A percentile compares a stretch with the other conserved stretches of the same genome.
Evolutionary conservation across 495 filamentous ascomycete genomes (phyloP).

Genomic region (Chaetomium tenue): DNA sequence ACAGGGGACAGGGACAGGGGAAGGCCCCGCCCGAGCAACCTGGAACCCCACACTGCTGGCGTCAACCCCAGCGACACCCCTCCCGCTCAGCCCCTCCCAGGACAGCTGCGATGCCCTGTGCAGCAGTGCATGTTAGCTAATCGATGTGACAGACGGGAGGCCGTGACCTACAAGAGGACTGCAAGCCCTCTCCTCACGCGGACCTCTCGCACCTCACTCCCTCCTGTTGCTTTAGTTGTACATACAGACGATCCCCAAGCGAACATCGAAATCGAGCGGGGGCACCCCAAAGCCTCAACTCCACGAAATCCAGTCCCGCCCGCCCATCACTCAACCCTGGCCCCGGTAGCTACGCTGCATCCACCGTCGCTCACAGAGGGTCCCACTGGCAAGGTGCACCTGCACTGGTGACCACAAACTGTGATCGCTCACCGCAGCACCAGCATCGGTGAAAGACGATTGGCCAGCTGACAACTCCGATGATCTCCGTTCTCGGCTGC

Average conservation of each 20-base stretch:
- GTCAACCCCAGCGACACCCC: conserved; percentile 4
- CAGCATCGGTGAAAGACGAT: conserved; percentile 39
- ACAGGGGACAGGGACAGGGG: conserved; percentile 10
- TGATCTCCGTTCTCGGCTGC: conserved; percentile 42
- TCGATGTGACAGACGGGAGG: conserved; percentile 16
- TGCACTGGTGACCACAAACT: conserved; percentile 12
- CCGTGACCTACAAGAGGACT: conserved; percentile 19
- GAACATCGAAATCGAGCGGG: conserved; percentile 1
- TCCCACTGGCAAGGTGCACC: conserved; percentile 5
- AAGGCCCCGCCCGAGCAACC: neutral
- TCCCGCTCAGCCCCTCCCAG: conserved; percentile 24
- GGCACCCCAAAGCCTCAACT: neutral
- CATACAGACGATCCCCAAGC: neutral
- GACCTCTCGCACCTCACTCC: neutral
- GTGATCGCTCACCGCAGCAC: conserved; percentile 20
- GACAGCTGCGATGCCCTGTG: conserved; percentile 10
- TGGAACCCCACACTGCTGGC: conserved; percentile 6
- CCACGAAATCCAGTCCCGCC: neutral
- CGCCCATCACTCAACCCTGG: neutral
- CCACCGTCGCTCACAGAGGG: neutral
- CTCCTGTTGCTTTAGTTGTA: neutral
- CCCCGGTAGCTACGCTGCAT: neutral
- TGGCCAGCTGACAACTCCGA: conserved; percentile 25
- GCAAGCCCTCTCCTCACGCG: conserved; percentile 4
- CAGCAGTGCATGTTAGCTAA: conserved; percentile 17